Evolutionary conservation across 2,329 filamentous ascomycete species (phyloP).

Genomic region (Cryphonectria nitschkei): DNA sequence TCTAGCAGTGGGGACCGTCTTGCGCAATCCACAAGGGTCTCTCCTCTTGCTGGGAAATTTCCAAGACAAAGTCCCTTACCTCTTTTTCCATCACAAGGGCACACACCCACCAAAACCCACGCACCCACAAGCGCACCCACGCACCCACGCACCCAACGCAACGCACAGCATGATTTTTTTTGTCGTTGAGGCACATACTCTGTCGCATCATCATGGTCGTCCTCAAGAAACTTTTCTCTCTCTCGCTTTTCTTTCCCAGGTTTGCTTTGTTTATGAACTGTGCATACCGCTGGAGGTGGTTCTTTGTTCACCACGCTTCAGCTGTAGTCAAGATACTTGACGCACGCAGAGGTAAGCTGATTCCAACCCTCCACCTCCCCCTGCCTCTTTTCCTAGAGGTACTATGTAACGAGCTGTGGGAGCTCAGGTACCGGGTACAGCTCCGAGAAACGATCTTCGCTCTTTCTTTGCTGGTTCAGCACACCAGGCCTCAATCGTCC

Average conservation of each 20-base stretch:
- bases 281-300: neutral
- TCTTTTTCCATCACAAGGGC: neutral
- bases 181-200: neutral
- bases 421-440: neutral
- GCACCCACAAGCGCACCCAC: neutral
- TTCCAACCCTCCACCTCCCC: neutral
- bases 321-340: neutral
- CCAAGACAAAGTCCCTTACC: neutral
- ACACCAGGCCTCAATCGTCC: neutral
- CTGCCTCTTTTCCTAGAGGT: neutral
- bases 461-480: neutral
- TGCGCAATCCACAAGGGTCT: constrained; percentile 26
- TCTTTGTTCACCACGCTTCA: neutral
- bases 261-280: neutral
- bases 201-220: neutral
- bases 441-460: neutral
- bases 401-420: neutral
- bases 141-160: neutral
- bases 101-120: constrained; percentile 1
- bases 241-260: neutral
- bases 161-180: no score
- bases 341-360: neutral
- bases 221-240: neutral
- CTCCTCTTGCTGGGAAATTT: neutral
- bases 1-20: constrained; percentile 22